Percentiles rank a stretch among this genome's conserved stretches.
phyloP scores from a whole-genome alignment of 805 yeast genomes.

The Metschnikowia continentalis region DNA sequence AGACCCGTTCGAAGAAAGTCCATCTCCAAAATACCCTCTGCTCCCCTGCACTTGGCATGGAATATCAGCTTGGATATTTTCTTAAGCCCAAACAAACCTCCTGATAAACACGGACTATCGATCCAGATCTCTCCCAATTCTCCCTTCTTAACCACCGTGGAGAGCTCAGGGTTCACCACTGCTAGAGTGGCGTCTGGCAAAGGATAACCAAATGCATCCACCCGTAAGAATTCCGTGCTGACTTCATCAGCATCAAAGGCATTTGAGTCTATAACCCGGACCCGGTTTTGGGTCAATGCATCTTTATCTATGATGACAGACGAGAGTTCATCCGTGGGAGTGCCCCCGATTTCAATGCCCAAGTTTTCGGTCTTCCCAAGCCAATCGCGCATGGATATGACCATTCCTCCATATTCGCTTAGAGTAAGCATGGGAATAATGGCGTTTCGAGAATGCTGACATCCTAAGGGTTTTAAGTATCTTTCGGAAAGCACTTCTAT shows the following conservation, averaged over 20 bases:
- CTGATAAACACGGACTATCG: constrained; percentile 87
- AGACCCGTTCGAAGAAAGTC: constrained; percentile 88
- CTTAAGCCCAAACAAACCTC: constrained; percentile 79
- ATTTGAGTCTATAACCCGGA: constrained; percentile 58
- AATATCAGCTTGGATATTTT: constrained; percentile 66
- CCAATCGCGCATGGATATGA: constrained; percentile 89
- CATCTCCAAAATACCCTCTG: constrained; percentile 63
- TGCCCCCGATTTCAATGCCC: constrained; percentile 43
- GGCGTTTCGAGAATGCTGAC: constrained; percentile 66
- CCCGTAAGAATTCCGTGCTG: constrained; percentile 46
- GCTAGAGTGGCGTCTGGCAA: constrained; percentile 92
- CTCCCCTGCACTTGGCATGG: constrained; percentile 76
- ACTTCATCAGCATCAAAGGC: constrained; percentile 45
- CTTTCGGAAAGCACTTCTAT: constrained; percentile 83
- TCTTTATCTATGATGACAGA: constrained; percentile 71
- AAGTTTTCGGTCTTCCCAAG: constrained; percentile 63
- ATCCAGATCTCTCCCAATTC: constrained; percentile 97
- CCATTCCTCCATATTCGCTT: constrained; percentile 95
- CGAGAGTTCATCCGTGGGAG: constrained; percentile 36
- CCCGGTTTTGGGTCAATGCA: constrained; percentile 67
- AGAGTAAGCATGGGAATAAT: constrained; percentile 86
- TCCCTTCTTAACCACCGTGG: constrained; percentile 63
- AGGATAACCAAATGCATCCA: constrained; percentile 93
- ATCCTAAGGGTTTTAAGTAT: constrained; percentile 88
- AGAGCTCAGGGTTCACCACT: constrained; percentile 89